Base-by-base conservation (phyloP, 2,329 filamentous ascomycete genomes). In the Penicillium nordicum region DNA sequence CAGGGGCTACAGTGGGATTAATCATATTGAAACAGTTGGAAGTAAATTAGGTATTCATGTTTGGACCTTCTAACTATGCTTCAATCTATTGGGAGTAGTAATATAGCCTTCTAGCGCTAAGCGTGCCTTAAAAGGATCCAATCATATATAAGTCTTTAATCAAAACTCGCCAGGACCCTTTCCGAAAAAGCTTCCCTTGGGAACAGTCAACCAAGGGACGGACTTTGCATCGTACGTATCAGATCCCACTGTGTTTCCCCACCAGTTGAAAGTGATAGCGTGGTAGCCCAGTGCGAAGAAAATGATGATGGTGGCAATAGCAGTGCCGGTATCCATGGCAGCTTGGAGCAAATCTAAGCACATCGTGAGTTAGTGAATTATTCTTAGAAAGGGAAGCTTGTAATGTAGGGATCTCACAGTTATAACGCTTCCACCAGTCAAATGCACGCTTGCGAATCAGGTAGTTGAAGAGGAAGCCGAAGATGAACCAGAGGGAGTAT, bases 161-260 rank as follows among this genome's bases (percentile, higher is more conserved):
- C 32, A 53, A 18, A 53, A 53, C 16, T 53, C 51, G 0, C 70
- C 70, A 0, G 67, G 67, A 0, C 69, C 67, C 45, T 69, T 70
- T 1, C 72, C 71, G 50, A 73, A 74, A 46, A 69, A 62, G 2
- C 61, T 59, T 2, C 68, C 68, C 1, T 58, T 49, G 0, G 70
- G 53, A 1, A 73, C 70, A 11, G 55, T 69, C 57, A 71, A 52
- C 60, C 65, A 72, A 5, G 72, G 72, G 21, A 69, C 67, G 0
- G 67, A 71, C 6, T 74, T 70, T 2, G 68, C 36, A 63, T 75
- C 72, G 38, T 69, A 65, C 0, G 72, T 74, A 53, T 73, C 59
- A 0, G 66, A 65, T 10, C 72, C 70, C 1, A 74, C 72, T 0
- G 57, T 70, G 27, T 73, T 73, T 1, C 71, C 71, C 71, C 71